These are phyloP conservation scores for Neurospora pannonica DNA, from an alignment of 495 filamentous ascomycete genomes.

Conservation along the genomic window DNA sequence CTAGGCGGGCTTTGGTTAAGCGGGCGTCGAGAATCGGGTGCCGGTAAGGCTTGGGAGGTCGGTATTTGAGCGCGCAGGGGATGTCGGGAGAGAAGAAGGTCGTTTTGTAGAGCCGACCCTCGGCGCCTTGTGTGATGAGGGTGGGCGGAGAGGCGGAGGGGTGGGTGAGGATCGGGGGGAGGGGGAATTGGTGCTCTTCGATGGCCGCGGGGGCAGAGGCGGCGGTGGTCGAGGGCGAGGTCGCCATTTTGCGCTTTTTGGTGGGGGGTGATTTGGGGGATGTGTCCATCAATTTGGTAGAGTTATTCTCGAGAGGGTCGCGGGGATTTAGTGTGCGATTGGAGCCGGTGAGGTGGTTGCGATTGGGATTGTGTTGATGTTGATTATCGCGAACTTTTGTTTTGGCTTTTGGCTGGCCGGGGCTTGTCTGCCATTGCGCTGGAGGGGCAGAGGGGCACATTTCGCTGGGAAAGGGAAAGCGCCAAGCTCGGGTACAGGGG, in stretches of 20 bases:
- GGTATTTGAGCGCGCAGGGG: constrained; percentile 81
- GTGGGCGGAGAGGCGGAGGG: constrained; percentile 44
- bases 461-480: neutral
- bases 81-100: constrained; percentile 60
- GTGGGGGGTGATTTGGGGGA: neutral
- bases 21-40: constrained; percentile 85
- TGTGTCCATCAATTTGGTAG: neutral
- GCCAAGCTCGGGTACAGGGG: neutral
- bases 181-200: constrained; percentile 29
- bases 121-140: constrained; percentile 84
- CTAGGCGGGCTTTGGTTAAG: constrained; percentile 74
- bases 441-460: neutral
- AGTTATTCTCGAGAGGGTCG: neutral
- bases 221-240: neutral
- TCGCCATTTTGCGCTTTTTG: constrained; percentile 6
- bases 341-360: neutral
- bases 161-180: constrained; percentile 56
- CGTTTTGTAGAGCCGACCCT: constrained; percentile 86
- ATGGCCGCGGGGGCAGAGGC: neutral
- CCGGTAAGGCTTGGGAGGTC: constrained; percentile 84
- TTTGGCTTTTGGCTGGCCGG: neutral
- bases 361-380: neutral
- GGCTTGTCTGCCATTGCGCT: neutral
- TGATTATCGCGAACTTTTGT: neutral
- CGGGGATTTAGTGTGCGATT: neutral